These are phyloP conservation scores for Rauvolfia tetraphylla DNA, from an alignment of 257 asterid genomes.

Conservation along the genomic window DNA sequence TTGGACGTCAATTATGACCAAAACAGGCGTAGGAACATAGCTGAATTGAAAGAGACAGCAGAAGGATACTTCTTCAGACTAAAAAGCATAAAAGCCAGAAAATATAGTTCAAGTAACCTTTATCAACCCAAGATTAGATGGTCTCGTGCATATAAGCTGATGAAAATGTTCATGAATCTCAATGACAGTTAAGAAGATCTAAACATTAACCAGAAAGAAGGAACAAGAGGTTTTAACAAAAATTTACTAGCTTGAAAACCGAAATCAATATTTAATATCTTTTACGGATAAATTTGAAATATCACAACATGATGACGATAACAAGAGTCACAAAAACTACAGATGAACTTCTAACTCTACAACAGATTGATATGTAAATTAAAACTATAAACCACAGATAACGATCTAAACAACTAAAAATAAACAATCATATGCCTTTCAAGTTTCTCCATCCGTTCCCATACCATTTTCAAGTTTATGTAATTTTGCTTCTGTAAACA, in stretches of 20 bases:
- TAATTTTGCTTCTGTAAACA: background rate
- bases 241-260: background rate
- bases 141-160: background rate
- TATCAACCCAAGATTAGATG: background rate
- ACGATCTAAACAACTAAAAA: background rate
- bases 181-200: background rate
- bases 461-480: background rate
- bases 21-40: slow-evolving; percentile 81
- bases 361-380: background rate
- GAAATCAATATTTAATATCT: background rate
- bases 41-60: slow-evolving; percentile 38
- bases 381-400: background rate
- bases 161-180: background rate
- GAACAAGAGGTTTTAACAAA: background rate
- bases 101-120: background rate
- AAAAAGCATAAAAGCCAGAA: background rate
- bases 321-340: background rate
- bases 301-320: background rate
- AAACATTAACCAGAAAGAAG: background rate
- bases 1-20: slow-evolving; percentile 89
- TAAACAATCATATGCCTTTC: background rate
- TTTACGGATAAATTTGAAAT: too few relatives aligned
- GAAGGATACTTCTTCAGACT: background rate
- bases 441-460: background rate
- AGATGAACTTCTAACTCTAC: background rate